Evolutionary conservation across 352 stramenopile genomes (phyloP).

Genomic region (Globisporangium solare): DNA sequence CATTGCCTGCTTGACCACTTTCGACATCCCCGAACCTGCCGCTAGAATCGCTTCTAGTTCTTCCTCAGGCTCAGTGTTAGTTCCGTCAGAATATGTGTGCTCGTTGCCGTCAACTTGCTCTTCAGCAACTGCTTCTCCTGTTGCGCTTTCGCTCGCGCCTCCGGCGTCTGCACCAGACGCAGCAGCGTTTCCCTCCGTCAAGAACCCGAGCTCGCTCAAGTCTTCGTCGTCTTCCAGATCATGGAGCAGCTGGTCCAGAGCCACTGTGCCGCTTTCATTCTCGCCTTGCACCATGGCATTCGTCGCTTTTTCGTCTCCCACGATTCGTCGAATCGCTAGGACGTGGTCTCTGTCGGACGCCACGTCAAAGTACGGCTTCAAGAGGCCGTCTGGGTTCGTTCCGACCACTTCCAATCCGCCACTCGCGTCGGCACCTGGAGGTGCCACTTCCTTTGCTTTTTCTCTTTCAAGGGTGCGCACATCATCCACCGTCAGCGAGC

Average conservation of each 20-base stretch:
- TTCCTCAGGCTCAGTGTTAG: slow-evolving; percentile 32
- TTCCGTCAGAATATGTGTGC: not conserved
- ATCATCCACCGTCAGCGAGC: slow-evolving; percentile 48
- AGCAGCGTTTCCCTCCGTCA: slow-evolving; percentile 29
- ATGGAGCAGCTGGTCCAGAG: slow-evolving; percentile 60
- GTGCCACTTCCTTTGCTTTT: not conserved
- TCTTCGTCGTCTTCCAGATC: slow-evolving; percentile 72
- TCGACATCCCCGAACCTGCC: slow-evolving; percentile 1
- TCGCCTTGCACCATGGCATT: slow-evolving; percentile 43
- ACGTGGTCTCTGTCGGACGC: slow-evolving; percentile 48
- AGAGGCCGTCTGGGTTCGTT: slow-evolving; percentile 42
- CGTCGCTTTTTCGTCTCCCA: slow-evolving; percentile 63
- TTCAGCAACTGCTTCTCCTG: not conserved
- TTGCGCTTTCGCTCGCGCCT: slow-evolving; percentile 1
- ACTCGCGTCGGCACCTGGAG: not conserved
- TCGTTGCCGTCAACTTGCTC: slow-evolving; percentile 3
- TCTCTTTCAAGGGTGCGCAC: slow-evolving; percentile 13
- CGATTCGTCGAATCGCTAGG: slow-evolving; percentile 40
- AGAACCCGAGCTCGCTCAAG: slow-evolving; percentile 54
- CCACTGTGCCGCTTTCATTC: slow-evolving; percentile 45
- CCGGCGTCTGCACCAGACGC: slow-evolving; percentile 10
- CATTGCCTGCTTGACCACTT: slow-evolving; percentile 13
- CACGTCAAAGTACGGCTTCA: slow-evolving; percentile 68
- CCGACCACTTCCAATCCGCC: slow-evolving; percentile 35
- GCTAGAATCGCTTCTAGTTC: slow-evolving; percentile 51